A percentile compares a stretch with the other conserved stretches of the same genome.
Conservation (phyloP, 2,329 filamentous ascomycete species). For the Colletotrichum tofieldiae region DNA sequence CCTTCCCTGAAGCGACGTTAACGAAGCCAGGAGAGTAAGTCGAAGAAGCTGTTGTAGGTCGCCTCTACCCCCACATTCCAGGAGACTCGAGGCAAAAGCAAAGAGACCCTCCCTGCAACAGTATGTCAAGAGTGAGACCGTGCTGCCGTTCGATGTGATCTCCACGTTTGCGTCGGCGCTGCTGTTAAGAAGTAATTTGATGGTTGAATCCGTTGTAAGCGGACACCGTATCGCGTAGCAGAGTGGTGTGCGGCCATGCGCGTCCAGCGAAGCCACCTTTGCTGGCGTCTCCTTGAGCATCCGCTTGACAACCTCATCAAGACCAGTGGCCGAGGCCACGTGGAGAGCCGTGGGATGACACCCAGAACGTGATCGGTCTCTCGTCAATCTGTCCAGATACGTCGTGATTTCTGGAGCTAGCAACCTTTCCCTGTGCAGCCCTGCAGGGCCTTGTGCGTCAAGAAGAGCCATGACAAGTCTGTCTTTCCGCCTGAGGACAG, state of each 20-base stretch:
- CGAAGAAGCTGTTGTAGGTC: constrained; percentile 17
- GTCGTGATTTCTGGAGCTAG: not conserved
- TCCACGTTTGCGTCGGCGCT: not conserved
- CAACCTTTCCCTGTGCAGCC: not conserved
- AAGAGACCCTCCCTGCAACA: constrained; percentile 8
- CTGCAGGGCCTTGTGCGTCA: not conserved
- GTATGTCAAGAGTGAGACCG: not conserved
- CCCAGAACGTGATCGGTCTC: not conserved
- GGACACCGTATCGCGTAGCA: constrained; percentile 7
- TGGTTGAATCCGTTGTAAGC: constrained; percentile 6
- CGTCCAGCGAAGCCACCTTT: not conserved
- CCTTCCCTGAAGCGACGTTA: not conserved
- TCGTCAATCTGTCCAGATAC: constrained; percentile 1
- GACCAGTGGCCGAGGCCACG: constrained; percentile 2
- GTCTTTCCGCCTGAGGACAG: constrained; percentile 1
- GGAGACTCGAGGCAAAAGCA: constrained; percentile 4
- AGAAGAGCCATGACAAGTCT: not conserved
- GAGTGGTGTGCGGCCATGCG: constrained; percentile 1
- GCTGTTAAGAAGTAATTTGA: constrained; percentile 14
- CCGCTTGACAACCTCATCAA: constrained; percentile 11
- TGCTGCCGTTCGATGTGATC: not conserved
- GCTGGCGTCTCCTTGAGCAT: constrained; percentile 6
- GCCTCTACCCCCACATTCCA: not conserved
- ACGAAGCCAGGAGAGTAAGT: constrained; percentile 4
- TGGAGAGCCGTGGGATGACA: not conserved